These are phyloP conservation scores for Luvunga scandens DNA, from an alignment of 345 rosid species.

Conservation along the genomic window DNA sequence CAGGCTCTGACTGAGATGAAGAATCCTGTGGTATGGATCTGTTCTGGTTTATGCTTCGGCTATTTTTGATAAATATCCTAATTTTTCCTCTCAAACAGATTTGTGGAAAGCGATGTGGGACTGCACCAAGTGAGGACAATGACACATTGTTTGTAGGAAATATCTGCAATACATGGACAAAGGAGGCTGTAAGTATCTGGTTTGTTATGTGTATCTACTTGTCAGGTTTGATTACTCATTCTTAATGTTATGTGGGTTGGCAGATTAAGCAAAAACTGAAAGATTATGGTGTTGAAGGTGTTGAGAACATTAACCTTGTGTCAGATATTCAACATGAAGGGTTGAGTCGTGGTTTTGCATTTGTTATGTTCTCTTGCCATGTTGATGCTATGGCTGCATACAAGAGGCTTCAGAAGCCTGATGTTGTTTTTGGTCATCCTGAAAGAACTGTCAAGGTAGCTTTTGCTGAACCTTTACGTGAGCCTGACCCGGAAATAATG, in stretches of 20 bases:
- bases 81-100: slow-evolving; percentile 34
- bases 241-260: slow-evolving; percentile 13
- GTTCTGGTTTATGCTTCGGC: not conserved
- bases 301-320: slow-evolving; percentile 54
- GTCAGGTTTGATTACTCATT: slow-evolving; percentile 17
- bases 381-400: slow-evolving; percentile 61
- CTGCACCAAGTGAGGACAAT: slow-evolving; percentile 68
- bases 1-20: slow-evolving; percentile 60
- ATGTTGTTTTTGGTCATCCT: slow-evolving; percentile 59
- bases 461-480: slow-evolving; percentile 62
- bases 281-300: slow-evolving; percentile 49
- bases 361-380: slow-evolving; percentile 61
- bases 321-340: slow-evolving; percentile 62
- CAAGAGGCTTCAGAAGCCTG: slow-evolving; percentile 68
- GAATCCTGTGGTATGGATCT: slow-evolving; percentile 52
- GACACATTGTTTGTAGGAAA: slow-evolving; percentile 62
- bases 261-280: slow-evolving; percentile 62
- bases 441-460: slow-evolving; percentile 74
- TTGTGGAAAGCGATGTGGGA: slow-evolving; percentile 61
- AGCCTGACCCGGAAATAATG: slow-evolving; percentile 68
- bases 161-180: slow-evolving; percentile 71
- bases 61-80: not conserved
- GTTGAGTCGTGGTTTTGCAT: slow-evolving; percentile 69
- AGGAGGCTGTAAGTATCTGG: slow-evolving; percentile 55
- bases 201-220: not conserved